Base-by-base conservation (phyloP, 306 rosid species). In the Arachis hypogaea region DNA sequence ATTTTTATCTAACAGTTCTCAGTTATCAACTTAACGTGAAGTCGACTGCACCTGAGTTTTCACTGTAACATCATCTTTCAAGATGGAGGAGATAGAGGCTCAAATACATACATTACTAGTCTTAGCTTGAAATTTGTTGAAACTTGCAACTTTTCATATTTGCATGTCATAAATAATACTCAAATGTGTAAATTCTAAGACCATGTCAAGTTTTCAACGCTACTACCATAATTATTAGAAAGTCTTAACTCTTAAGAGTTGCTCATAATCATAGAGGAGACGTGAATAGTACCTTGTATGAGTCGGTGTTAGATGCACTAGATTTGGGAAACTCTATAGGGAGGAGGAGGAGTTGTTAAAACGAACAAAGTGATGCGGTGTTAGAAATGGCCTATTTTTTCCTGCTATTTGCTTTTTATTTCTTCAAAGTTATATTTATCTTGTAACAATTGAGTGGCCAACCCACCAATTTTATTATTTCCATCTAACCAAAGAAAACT, bases 401-500 rank as follows among this genome's bases (percentile, higher is more conserved):
- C 71, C 59, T 18, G 59, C 62, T 59, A 44, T 49, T 68, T 43
- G 22, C 7, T 59, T 59, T 59, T 59, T 76, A 65, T 16, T 36
- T 49, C 47, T 63, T 10, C 59, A 10, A 50, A 44, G 61, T 49
- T 12, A 36, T 43, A 29, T 45, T 46, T 50, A 41, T 73, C 36
- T 50, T 76, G 82, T 60, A 7, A 70, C 57, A 60, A 51, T 64
- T 56, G 81, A 82, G 59, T 72, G 69, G 88, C 85, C 82, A 82
- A 82, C 90, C 83, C 83, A 63, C 68, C 68, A 62, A 9, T 68
- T 79, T 16, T 45, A 77, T 82, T 75, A 69, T 76, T 78, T 75
- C 90, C 80, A 22, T 71, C 72, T 69, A 40, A 47, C 58, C 75
- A 46, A 87, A 85, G 87, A 88, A 81, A 82, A 72, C 82, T 76